phyloP scores from a whole-genome alignment of 805 yeast genomes.

The Lachancea nothofagi region DNA sequence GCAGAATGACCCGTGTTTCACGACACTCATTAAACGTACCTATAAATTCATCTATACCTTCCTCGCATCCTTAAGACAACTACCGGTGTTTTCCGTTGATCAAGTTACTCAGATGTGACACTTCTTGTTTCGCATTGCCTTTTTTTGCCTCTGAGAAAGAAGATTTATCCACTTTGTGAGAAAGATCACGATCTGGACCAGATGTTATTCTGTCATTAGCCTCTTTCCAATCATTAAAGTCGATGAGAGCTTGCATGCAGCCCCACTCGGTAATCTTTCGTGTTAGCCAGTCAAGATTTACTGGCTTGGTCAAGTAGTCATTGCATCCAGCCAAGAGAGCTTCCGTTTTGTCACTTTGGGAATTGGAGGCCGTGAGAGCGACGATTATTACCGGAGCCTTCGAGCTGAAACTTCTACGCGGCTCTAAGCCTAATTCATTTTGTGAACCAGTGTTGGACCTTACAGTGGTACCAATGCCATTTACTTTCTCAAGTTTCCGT shows the following conservation, averaged over 20 bases:
- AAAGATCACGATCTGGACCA: background rate
- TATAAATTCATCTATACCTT: background rate
- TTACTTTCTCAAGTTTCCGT: constrained; percentile 72
- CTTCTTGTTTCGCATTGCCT: too few species aligned
- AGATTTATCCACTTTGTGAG: background rate
- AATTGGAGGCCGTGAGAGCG: constrained; percentile 89
- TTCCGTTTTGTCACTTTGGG: constrained; percentile 77
- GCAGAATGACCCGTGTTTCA: background rate
- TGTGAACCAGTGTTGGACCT: background rate
- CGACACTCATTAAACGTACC: background rate
- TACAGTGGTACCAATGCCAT: constrained; percentile 56
- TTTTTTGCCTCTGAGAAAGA: too few species aligned
- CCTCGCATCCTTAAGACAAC: background rate
- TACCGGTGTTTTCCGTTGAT: too few species aligned
- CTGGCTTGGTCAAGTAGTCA: constrained; percentile 94
- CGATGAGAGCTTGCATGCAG: constrained; percentile 96
- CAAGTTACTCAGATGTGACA: too few species aligned
- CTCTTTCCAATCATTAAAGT: constrained; percentile 83
- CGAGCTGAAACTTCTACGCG: constrained; percentile 54
- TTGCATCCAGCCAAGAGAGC: constrained; percentile 97
- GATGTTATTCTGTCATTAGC: background rate
- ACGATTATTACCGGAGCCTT: constrained; percentile 96
- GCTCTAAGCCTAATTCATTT: constrained; percentile 41
- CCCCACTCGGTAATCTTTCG: constrained; percentile 97
- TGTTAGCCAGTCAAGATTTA: constrained; percentile 87